Evolutionary conservation across 1,139 yeast species (phyloP), one percentile per base, ranked within the genome.

Genomic region (Yamadazyma conglobata): DNA sequence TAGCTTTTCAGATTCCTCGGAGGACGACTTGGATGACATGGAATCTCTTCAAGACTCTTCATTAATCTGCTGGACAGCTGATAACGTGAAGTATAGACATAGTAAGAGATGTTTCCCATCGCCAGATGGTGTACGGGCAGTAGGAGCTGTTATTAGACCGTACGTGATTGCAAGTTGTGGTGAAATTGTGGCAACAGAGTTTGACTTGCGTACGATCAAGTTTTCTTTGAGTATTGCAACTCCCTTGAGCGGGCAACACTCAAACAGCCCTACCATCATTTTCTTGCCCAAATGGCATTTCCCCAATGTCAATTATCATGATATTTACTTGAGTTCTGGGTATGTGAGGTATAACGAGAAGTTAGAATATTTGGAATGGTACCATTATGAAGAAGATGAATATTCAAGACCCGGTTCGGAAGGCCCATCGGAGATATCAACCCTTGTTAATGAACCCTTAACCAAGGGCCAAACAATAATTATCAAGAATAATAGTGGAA

Each of bases 201-300:
- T 84, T 49, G 77, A 79, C 40, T 43, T 81, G 35, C 56, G 57
- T 28, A 48, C 57, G 1, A 59, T 58, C n/a, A 56, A 54, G 22
- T 84, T 75, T 46, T 50, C 58, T 0, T 55, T 85, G 30, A 65
- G 69, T 5, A 50, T 85, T 15, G 44, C 54, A 1, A 25, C 64
- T 12, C 37, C 45, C 9, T 44, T 43, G 22, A 27, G 19, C 9
- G 37, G 26, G 6, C 37, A 35, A 10, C 21, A n/a, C 14, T 18
- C 6, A 7, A 22, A 28, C 12, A 22, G 22, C 3, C 77, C 84
- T 1, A 79, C 89, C 0, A 59, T 73, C 24, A 71, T 88, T 3
- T 83, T 65, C 48, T 53, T 86, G 15, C 96, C 96, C 0, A 64
- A 64, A 19, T 72, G 77, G 69, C 95, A 88, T 50, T 87, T 69